Evolutionary conservation across 352 stramenopile genomes (phyloP).

Genomic region (Peronospora farinosa): DNA sequence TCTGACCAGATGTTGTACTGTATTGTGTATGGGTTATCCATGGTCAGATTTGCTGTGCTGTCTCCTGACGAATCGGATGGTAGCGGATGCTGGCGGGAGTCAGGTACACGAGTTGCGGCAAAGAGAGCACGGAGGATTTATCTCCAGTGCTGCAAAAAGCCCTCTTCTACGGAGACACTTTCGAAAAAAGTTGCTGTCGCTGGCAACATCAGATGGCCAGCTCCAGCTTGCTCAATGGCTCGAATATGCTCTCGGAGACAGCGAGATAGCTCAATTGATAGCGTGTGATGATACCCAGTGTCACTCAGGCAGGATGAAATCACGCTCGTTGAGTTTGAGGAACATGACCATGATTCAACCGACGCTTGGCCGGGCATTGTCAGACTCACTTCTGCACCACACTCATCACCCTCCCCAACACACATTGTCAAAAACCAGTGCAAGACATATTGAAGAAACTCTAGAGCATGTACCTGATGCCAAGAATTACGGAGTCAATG

Average conservation of each 20-base stretch:
- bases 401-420: constrained; percentile 6
- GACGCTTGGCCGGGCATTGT: constrained; percentile 14
- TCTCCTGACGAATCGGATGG: constrained; percentile 40
- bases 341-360: constrained; percentile 22
- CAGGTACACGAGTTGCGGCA: constrained; percentile 6
- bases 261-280: constrained; percentile 35
- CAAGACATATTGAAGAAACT: constrained; percentile 1
- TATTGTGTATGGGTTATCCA: background rate
- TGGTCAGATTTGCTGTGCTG: constrained; percentile 43
- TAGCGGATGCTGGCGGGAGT: constrained; percentile 17
- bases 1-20: background rate
- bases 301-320: constrained; percentile 7
- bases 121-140: constrained; percentile 8
- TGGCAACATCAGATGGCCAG: constrained; percentile 19
- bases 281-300: constrained; percentile 21
- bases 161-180: constrained; percentile 47
- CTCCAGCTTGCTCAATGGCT: constrained; percentile 37
- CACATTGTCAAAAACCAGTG: constrained; percentile 2
- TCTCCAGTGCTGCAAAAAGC: constrained; percentile 32
- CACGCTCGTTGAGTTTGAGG: constrained; percentile 22
- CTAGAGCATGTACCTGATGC: constrained; percentile 3
- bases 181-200: constrained; percentile 31
- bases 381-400: constrained; percentile 22
- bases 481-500: constrained; percentile 17
- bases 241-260: constrained; percentile 28